A percentile compares a stretch with the other conserved stretches of the same genome.
These are phyloP conservation scores for Trypanosoma mega DNA, from an alignment of 208 protist species.

Conservation along the genomic window DNA sequence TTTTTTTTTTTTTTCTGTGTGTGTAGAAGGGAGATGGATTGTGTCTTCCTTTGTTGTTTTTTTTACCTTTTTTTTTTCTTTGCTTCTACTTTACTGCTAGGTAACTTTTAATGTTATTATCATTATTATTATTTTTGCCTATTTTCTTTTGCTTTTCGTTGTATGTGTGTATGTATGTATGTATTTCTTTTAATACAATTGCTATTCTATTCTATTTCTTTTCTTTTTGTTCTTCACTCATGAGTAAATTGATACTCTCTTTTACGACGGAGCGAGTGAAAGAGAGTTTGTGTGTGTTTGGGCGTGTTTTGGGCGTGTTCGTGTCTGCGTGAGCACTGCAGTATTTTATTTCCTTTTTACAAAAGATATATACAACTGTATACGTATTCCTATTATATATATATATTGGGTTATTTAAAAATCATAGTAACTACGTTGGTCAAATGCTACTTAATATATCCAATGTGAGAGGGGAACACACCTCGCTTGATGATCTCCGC, in stretches of 20 bases:
- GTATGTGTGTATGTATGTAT: not conserved
- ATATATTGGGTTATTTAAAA: too few relatives aligned
- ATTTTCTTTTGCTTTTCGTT: not conserved
- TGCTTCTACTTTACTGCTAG: not conserved
- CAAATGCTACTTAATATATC: slow-evolving; percentile 31
- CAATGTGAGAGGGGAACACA: slow-evolving; percentile 22
- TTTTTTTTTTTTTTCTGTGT: slow-evolving; percentile 7
- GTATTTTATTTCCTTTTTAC: too few relatives aligned
- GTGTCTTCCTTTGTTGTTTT: slow-evolving; percentile 17
- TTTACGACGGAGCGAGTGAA: too few relatives aligned
- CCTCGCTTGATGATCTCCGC: slow-evolving; percentile 17
- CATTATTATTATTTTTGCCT: too few relatives aligned
- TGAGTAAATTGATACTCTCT: not conserved
- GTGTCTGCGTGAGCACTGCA: too few relatives aligned
- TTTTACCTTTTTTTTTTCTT: slow-evolving; percentile 22
- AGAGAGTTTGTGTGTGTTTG: too few relatives aligned
- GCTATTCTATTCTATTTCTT: not conserved
- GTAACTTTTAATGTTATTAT: not conserved
- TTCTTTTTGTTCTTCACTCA: not conserved
- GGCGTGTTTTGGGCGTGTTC: too few relatives aligned
- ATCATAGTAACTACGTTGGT: too few relatives aligned
- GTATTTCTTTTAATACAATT: not conserved
- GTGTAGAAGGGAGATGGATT: not conserved
- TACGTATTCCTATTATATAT: too few relatives aligned
- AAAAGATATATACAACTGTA: too few relatives aligned